Evolutionary conservation across 495 filamentous ascomycete genomes (phyloP), one percentile per base, ranked within the genome.

Genomic region (Tuber melanosporum): DNA sequence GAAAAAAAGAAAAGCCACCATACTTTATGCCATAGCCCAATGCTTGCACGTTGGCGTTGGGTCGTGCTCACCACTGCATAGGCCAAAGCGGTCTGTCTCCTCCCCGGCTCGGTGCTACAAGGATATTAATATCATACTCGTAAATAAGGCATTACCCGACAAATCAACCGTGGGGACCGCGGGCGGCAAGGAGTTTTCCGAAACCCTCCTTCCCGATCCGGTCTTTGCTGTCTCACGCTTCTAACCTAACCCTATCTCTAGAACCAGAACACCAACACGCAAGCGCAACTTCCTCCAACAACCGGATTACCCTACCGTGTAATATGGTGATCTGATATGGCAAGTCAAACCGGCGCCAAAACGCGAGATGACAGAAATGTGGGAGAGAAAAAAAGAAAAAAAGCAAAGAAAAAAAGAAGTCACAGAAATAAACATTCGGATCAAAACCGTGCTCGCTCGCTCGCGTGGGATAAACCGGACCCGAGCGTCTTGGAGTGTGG

Each of bases 131-230:
- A 62, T 62, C 52, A 62, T 26, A n/a, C 42, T 41, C 42, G 42
- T 43, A 43, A 62, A 32, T 32, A 62, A 26, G 52, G 26, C 52
- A 62, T 62, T 32, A 62, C 26, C 52, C 26, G n/a, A 62, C 26
- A 62, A 32, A 62, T 62, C 52, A 26, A 57, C 19, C 20, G 22
- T 57, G 52, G 22, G 52, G 12, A 62, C 52, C 26, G n/a, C 52
- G n/a, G 52, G 52, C 52, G n/a, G 52, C 52, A 62, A 62, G 52
- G 52, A 62, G 52, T 62, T 32, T 62, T 62, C 52, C 52, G 52
- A 26, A 57, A 57, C 52, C 52, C 52, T 57, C 10, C 8, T 6
- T 22, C 49, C 22, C 49, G 9, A n/a, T 62, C 52, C 52, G 26
- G 52, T 57, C 22, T 14, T 5, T 12, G 52, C 52, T 52, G 49